A percentile compares a stretch with the other conserved stretches of the same genome.
Conservation (phyloP, 2,329 filamentous ascomycete species). For the Blastomyces emzantsi region DNA sequence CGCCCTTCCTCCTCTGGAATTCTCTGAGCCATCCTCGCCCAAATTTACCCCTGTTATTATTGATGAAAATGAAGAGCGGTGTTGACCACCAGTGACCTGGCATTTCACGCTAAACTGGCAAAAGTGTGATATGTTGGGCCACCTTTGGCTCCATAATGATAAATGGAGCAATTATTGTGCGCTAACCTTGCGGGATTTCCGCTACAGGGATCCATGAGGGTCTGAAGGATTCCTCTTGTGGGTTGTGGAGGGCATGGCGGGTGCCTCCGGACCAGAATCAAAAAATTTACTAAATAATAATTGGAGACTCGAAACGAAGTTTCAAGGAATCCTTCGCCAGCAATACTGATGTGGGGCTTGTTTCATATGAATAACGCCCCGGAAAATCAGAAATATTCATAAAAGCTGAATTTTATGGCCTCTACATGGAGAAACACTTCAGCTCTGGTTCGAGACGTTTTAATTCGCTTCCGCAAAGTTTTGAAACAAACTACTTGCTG, state of each 20-base stretch:
- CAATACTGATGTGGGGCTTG: background rate
- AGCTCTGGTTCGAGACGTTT: background rate
- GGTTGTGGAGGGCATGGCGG: background rate
- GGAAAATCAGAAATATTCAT: background rate
- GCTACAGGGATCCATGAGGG: background rate
- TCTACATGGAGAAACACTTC: background rate
- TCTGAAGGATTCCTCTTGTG: background rate
- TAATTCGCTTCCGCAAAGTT: background rate
- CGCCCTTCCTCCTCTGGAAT: background rate
- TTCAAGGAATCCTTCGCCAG: background rate
- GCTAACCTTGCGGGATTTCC: slow-evolving; percentile 7
- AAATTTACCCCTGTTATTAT: no score
- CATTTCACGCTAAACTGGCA: background rate
- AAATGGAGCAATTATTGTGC: background rate
- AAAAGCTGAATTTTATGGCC: background rate
- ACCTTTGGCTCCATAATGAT: background rate
- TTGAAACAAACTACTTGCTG: no score
- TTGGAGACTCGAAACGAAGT: background rate
- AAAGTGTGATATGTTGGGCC: background rate
- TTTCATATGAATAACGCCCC: background rate
- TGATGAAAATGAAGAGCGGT: background rate
- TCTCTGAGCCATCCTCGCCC: background rate
- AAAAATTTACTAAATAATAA: background rate
- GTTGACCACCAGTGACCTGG: background rate
- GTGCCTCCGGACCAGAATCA: background rate